Conservation (phyloP, 306 rosid genomes). For the Prunus mongolica region DNA sequence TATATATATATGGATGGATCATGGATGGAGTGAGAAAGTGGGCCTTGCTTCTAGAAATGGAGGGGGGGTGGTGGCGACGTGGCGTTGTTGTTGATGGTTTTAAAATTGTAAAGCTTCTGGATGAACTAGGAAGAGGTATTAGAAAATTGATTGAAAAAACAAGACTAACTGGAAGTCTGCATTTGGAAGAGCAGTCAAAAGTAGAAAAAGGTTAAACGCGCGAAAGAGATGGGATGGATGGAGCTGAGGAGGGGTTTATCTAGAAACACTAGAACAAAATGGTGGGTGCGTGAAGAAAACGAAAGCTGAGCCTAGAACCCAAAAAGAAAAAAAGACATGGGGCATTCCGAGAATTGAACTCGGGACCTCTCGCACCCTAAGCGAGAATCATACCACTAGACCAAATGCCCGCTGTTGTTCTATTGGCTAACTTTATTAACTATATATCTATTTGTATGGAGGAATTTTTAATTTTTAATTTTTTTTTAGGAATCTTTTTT, state of each 20-base stretch:
- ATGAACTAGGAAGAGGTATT: neutral
- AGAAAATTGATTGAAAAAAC: neutral
- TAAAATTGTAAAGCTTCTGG: neutral
- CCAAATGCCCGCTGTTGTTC: constrained; percentile 20
- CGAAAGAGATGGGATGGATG: neutral
- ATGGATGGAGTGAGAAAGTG: neutral
- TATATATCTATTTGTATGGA: too few species aligned
- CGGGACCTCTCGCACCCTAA: constrained; percentile 62
- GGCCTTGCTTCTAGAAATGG: constrained; percentile 5
- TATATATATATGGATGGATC: neutral
- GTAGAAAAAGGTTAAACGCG: neutral
- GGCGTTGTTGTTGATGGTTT: neutral
- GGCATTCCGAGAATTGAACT: constrained; percentile 66
- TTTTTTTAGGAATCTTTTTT: too few species aligned
- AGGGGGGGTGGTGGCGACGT: neutral
- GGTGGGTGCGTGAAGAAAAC: neutral
- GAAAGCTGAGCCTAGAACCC: too few species aligned
- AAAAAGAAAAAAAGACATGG: neutral
- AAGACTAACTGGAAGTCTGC: neutral
- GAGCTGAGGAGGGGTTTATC: neutral
- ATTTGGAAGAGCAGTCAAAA: neutral
- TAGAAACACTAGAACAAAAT: neutral
- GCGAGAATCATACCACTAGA: constrained; percentile 57
- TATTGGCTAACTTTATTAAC: rapidly evolving
- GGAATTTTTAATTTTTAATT: too few species aligned